Base-by-base conservation (phyloP, 345 rosid genomes). In the Brassica cretica region DNA sequence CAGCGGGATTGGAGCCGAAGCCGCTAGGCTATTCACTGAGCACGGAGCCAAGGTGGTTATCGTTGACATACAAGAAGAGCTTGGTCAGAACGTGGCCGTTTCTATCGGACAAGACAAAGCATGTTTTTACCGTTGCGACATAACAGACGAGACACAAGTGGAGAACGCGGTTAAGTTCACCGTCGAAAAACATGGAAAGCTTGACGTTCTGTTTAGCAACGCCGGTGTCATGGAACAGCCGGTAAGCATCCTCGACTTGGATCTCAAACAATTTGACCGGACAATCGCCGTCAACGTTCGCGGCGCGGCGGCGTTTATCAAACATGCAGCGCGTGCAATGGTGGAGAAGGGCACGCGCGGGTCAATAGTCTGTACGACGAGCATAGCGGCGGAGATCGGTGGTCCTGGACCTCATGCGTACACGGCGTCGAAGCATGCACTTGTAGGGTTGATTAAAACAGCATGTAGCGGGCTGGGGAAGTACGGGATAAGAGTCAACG, bases 381-480 rank as follows among this genome's bases (percentile, higher is more conserved):
- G 98, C 6, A 85, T 86, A 0, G 80, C 90, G 0, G 78, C 92
- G 1, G 53, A 77, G 14, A 37, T 91, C 0, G 91, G 82, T 6
- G 95, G 97, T 25, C 64, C 79, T 0, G 97, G 90, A 4, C 95
- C 91, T 5, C 89, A 87, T 32, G 90, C 86, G 8, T 93, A 93
- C 53, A 87, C 93, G 0, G 75, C 88, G 8, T 88, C 97, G 2
- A 93, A 93, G 59, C 95, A 91, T 51, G 95, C 89, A 0, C 74
- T 90, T 2, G 76, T 89, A 2, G 98, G 98, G 11, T 79, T 93
- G 19, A 87, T 88, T 14, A 83, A 82, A 41, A 29, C 94, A 7
- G 91, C 94, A 0, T 90, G 93, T 11, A 77, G 90, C 15, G 98
- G 85, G 83, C 83, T 93, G 1, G 98, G 98, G 53, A 44, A 44